A percentile compares a stretch with the other conserved stretches of the same genome.
These are phyloP conservation scores for Ilyonectria mors-panacis DNA, from an alignment of 2,329 filamentous ascomycete genomes.

Conservation along the genomic window DNA sequence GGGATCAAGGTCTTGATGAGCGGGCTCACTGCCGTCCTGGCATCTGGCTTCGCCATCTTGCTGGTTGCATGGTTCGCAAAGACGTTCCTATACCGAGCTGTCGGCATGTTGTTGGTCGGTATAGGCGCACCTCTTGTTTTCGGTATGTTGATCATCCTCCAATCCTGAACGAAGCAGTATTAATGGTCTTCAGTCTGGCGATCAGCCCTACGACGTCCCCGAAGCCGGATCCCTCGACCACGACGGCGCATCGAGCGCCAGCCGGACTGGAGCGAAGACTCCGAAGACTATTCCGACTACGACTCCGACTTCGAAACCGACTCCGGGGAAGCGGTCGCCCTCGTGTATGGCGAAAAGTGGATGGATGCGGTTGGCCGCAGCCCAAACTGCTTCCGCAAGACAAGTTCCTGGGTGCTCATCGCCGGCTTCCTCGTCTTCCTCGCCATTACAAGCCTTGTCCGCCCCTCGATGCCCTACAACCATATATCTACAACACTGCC, in stretches of 20 bases:
- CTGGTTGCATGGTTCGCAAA: constrained; percentile 45
- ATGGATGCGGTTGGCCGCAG: constrained; percentile 23
- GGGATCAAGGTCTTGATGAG: constrained; percentile 52
- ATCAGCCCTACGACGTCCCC: constrained; percentile 29
- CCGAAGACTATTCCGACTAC: constrained; percentile 38
- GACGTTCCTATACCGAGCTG: constrained; percentile 41
- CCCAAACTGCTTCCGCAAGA: constrained; percentile 15
- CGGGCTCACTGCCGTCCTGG: constrained; percentile 46
- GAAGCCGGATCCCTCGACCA: constrained; percentile 8
- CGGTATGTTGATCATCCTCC: constrained; percentile 35
- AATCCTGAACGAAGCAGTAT: background rate
- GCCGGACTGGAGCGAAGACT: constrained; percentile 11
- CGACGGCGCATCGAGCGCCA: constrained; percentile 23
- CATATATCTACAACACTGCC: constrained; percentile 53
- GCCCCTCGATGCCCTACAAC: constrained; percentile 49
- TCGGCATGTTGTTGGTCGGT: constrained; percentile 40
- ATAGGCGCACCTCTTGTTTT: constrained; percentile 38
- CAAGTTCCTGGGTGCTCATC: constrained; percentile 30
- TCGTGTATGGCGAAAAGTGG: constrained; percentile 29
- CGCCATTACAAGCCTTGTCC: constrained; percentile 38
- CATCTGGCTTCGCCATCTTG: constrained; percentile 42
- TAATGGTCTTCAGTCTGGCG: constrained; percentile 37
- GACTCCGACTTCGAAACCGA: constrained; percentile 36
- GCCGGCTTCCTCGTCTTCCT: constrained; percentile 28
- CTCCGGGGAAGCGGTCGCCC: constrained; percentile 30